Base-by-base conservation (phyloP, 495 filamentous ascomycete genomes). In the Entonaema liquescens region DNA sequence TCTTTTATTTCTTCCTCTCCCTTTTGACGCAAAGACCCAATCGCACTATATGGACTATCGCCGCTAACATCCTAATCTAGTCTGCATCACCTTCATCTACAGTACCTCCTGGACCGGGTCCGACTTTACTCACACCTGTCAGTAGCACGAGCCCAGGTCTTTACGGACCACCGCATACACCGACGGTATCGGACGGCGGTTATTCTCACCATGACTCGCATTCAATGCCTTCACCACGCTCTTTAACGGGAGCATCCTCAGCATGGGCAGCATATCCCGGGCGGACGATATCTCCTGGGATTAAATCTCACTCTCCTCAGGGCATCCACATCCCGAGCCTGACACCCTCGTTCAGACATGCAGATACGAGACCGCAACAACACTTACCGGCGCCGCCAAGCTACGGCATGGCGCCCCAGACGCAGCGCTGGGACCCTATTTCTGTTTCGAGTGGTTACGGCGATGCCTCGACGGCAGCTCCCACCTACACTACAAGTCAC, bases 191-290 rank as follows among this genome's bases (percentile, higher is more conserved):
- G 0, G 76, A 84, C 40, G 62, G 72, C 19, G 57, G 76, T 19
- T 67, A 66, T 33, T 65, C 71, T 5, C 79, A 84, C 67, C 79
- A 82, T 67, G 79, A 80, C n/a, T 70, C 74, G 13, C 80, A 83
- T 19, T 76, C 81, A 23, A 72, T 81, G 42, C 65, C 78, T 1
- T 83, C 81, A 25, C 81, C 81, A n/a, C 78, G 82, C 0, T 78
- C 80, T 3, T 73, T 84, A 0, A 73, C 76, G 6, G 81, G 81
- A 2, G 77, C 72, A 0, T 62, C 75, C 1, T 68, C 82, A 0
- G 68, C 74, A 1, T 83, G 81, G 82, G 62, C 69, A 0, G 58
- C 78, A 0, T 84, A 84, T 59, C 70, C 75, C 12, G 50, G 72
- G 31, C 75, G 78, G 3, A 79, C 74, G 42, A 69, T 83, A 69